phyloP scores from a whole-genome alignment of 768 basidiomycete species.

The Tephrocybe sp. region DNA sequence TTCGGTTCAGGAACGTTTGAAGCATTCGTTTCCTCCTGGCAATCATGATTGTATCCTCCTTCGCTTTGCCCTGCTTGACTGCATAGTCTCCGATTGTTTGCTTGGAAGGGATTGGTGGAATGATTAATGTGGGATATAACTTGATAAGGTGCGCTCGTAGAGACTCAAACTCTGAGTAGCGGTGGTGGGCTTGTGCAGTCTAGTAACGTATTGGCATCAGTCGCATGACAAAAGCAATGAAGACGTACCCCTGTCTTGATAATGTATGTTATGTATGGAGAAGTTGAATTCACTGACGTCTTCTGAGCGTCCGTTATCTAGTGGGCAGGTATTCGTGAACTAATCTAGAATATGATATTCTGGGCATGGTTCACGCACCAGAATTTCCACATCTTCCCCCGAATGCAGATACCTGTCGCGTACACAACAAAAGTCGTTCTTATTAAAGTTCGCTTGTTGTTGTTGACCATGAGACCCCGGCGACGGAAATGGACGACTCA shows the following conservation, averaged over 20 bases:
- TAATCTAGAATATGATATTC: background rate
- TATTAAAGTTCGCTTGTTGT: conserved; percentile 58
- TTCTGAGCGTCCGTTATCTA: conserved; percentile 96
- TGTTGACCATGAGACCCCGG: conserved; percentile 52
- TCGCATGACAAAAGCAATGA: conserved; percentile 5
- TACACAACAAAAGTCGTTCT: conserved; percentile 76
- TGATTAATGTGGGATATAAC: conserved; percentile 93
- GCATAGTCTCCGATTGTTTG: conserved; percentile 96
- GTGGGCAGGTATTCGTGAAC: background rate
- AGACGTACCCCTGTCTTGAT: conserved; percentile 77
- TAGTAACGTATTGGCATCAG: conserved; percentile 27
- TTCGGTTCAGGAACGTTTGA: conserved; percentile 90
- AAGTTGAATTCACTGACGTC: conserved; percentile 83
- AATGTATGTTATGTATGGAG: conserved; percentile 93
- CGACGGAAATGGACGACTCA: conserved; percentile 51
- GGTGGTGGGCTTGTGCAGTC: conserved; percentile 80
- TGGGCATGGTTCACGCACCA: conserved; percentile 44
- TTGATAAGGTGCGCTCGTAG: conserved; percentile 78
- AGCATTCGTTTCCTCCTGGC: conserved; percentile 91
- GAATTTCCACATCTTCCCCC: conserved; percentile 78
- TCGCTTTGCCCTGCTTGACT: conserved; percentile 93
- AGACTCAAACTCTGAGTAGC: conserved; percentile 98
- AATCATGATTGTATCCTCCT: conserved; percentile 92
- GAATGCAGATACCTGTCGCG: conserved; percentile 78
- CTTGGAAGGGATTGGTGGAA: conserved; percentile 97